A percentile compares a stretch with the other conserved stretches of the same genome.
Evolutionary conservation across 257 asterid genomes (phyloP).

Genomic region (Thymus quinquecostatus): DNA sequence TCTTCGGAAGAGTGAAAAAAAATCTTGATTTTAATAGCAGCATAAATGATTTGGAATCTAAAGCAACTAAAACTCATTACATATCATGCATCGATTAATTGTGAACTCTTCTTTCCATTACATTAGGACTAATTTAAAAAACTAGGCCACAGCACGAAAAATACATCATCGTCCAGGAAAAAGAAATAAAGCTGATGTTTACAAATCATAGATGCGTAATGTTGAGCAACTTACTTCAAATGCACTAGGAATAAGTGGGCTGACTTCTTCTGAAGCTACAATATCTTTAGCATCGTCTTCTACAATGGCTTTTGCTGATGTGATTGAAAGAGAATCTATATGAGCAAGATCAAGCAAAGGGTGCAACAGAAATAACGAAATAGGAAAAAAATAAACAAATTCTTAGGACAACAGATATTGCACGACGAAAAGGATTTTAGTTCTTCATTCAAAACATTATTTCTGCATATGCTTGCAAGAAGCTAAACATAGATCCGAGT

Average conservation of each 20-base stretch:
- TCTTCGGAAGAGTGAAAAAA: not conserved
- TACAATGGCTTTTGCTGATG: slow-evolving; percentile 36
- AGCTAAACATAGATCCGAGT: slow-evolving; percentile 9
- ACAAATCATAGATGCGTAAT: slow-evolving; percentile 14
- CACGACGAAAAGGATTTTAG: not conserved
- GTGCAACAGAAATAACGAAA: not conserved
- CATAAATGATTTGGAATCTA: not conserved
- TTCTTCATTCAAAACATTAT: slow-evolving; percentile 16
- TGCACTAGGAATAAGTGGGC: slow-evolving; percentile 54
- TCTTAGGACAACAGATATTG: slow-evolving; percentile 1
- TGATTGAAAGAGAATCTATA: slow-evolving; percentile 16
- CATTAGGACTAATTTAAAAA: slow-evolving; percentile 11
- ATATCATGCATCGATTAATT: not conserved
- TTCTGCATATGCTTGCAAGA: slow-evolving; percentile 4
- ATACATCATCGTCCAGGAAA: slow-evolving; percentile 20
- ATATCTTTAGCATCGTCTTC: slow-evolving; percentile 45
- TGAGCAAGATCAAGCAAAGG: slow-evolving; percentile 4
- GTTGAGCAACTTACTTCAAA: slow-evolving; percentile 51
- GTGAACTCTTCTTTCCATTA: slow-evolving; percentile 19
- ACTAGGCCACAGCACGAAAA: not conserved
- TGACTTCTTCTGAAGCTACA: slow-evolving; percentile 40
- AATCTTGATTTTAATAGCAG: too few relatives aligned
- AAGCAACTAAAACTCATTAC: slow-evolving; percentile 9
- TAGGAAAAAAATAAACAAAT: not conserved
- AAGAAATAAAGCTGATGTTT: slow-evolving; percentile 2